Evolutionary conservation across 768 basidiomycete species (phyloP).

Genomic region (Amanita phalloides): DNA sequence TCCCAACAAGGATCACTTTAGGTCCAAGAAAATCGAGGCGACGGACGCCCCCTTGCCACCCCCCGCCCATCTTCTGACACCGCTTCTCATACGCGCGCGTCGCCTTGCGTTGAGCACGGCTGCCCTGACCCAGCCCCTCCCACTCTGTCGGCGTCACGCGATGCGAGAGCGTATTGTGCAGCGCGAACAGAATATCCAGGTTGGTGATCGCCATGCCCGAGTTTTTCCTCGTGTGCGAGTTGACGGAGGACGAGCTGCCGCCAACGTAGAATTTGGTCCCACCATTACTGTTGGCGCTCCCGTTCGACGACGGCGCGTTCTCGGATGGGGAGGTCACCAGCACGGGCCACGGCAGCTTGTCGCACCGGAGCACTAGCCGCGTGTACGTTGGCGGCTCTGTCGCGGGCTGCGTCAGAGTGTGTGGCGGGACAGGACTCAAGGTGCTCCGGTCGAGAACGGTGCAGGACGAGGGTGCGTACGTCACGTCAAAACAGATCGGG

Average conservation of each 20-base stretch:
- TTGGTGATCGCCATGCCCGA: conserved; percentile 31
- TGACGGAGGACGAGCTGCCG: background rate
- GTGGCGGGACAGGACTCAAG: conserved; percentile 39
- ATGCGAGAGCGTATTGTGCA: conserved; percentile 43
- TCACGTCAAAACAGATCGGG: conserved; percentile 52
- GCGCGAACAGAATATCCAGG: conserved; percentile 49
- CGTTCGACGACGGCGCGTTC: background rate
- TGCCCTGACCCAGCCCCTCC: conserved; percentile 45
- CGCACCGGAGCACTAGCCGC: conserved; percentile 37
- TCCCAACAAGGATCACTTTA: conserved; percentile 48
- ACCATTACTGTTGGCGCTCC: background rate
- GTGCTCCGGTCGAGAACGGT: conserved; percentile 48
- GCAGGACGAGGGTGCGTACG: conserved; percentile 43
- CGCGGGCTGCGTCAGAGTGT: conserved; percentile 50
- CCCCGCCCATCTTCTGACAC: conserved; percentile 48
- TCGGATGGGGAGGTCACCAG: conserved; percentile 23
- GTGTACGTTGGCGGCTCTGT: conserved; percentile 46
- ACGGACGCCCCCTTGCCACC: conserved; percentile 61
- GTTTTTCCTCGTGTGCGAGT: background rate
- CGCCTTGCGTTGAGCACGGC: conserved; percentile 46
- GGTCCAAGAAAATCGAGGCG: conserved; percentile 57
- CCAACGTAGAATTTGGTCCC: conserved; percentile 5
- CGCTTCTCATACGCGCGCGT: conserved; percentile 53
- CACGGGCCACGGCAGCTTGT: conserved; percentile 54
- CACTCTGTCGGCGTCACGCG: conserved; percentile 59